Percentiles rank a stretch among this genome's conserved stretches.
These are phyloP conservation scores for Tylopilus sp. DNA, from an alignment of 1,284 basidiomycete genomes.

Conservation along the genomic window DNA sequence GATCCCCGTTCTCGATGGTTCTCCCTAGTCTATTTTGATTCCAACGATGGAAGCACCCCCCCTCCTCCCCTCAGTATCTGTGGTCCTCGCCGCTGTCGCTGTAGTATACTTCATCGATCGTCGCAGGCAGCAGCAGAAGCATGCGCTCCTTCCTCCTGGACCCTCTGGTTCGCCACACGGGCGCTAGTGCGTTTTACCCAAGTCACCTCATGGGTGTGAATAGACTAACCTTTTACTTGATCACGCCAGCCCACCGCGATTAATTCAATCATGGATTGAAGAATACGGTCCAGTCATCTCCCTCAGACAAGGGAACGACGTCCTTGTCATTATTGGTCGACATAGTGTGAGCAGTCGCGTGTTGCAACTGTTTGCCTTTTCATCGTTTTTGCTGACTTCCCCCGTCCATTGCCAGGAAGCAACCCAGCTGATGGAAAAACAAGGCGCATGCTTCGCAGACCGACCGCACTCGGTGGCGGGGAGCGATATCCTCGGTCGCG, in stretches of 20 bases:
- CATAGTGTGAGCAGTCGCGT: conserved; percentile 28
- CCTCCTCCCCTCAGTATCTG: not conserved
- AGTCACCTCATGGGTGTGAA: not conserved
- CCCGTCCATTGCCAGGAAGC: conserved; percentile 38
- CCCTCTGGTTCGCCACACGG: conserved; percentile 25
- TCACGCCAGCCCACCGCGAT: conserved; percentile 14
- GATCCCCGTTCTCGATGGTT: no score
- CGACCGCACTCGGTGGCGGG: conserved; percentile 49
- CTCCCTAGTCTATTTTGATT: not conserved
- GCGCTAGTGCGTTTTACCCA: conserved; percentile 15
- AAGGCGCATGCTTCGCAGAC: conserved; percentile 48
- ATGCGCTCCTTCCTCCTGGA: conserved; percentile 23
- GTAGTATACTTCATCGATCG: conserved; percentile 10
- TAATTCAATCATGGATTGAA: conserved; percentile 37
- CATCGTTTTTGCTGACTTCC: not conserved
- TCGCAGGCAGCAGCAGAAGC: conserved; percentile 3
- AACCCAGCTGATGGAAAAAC: conserved; percentile 54
- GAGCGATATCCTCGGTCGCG: conserved; percentile 43
- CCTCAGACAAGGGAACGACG: conserved; percentile 31
- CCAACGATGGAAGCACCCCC: not conserved
- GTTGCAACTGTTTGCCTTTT: not conserved
- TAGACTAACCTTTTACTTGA: not conserved
- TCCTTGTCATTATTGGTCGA: conserved; percentile 37
- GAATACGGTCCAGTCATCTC: conserved; percentile 41
- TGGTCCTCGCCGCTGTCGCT: not conserved